Percentiles rank a stretch among this genome's conserved stretches.
phyloP scores from a whole-genome alignment of 345 rosid species.

The Citrus australasica region DNA sequence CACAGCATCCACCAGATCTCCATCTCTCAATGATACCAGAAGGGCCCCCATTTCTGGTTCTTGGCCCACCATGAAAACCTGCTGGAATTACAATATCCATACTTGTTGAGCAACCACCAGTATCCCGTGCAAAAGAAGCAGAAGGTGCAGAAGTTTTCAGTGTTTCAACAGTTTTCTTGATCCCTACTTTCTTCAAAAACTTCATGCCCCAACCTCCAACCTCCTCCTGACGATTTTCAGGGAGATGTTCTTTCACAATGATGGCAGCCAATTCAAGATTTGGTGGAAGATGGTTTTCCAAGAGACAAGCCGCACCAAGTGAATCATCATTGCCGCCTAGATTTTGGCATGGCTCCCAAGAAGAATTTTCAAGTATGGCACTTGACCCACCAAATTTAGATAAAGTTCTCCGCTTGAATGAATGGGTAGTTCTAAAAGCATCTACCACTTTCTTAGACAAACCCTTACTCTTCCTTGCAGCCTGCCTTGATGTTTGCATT shows the following conservation, averaged over 20 bases:
- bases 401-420: constrained; percentile 54
- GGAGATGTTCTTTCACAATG: constrained; percentile 56
- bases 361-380: constrained; percentile 39
- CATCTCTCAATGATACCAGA: constrained; percentile 78
- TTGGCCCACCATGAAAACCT: constrained; percentile 89
- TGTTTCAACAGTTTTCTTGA: constrained; percentile 24
- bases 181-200: constrained; percentile 56
- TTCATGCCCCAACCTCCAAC: constrained; percentile 95
- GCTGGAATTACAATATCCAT: constrained; percentile 77
- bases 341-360: constrained; percentile 48
- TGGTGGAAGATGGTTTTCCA: constrained; percentile 52
- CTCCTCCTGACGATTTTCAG: constrained; percentile 27
- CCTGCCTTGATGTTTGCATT: constrained; percentile 31
- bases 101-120: constrained; percentile 42
- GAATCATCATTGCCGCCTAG: constrained; percentile 29
- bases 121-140: constrained; percentile 18
- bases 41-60: constrained; percentile 60
- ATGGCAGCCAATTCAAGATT: constrained; percentile 78
- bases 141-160: constrained; percentile 22
- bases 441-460: constrained; percentile 66
- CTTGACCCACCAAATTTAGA: constrained; percentile 55
- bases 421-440: constrained; percentile 44
- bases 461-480: constrained; percentile 47
- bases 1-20: constrained; percentile 87
- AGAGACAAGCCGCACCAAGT: constrained; percentile 32